A percentile compares a stretch with the other conserved stretches of the same genome.
phyloP scores from a whole-genome alignment of 1,284 basidiomycete species.

The Sanghuangporus baumii region DNA sequence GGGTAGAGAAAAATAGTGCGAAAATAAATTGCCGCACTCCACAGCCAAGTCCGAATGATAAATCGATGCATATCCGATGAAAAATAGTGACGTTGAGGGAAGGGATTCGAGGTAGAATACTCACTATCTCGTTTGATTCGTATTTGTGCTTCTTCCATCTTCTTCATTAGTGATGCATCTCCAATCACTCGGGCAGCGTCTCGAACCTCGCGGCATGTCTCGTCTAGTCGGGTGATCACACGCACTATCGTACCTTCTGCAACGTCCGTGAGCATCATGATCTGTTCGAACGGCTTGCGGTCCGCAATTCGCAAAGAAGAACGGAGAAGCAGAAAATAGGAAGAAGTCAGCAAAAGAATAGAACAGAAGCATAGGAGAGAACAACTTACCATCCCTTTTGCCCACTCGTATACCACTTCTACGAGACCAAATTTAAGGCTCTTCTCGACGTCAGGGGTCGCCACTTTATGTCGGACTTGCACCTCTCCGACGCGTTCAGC shows the following conservation, averaged over 20 bases:
- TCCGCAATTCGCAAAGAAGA: neutral
- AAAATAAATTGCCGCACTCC: neutral
- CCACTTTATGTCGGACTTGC: constrained; percentile 77
- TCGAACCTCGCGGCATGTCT: constrained; percentile 94
- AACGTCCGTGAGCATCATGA: constrained; percentile 90
- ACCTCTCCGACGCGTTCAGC: constrained; percentile 79
- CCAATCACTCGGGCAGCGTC: constrained; percentile 98
- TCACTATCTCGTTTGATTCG: constrained; percentile 93
- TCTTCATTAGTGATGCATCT: constrained; percentile 91
- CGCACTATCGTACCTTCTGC: constrained; percentile 97
- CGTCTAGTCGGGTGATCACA: constrained; percentile 92
- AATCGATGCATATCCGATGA: neutral
- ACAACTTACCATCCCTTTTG: constrained; percentile 83
- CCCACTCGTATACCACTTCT: constrained; percentile 98
- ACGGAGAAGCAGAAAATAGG: neutral
- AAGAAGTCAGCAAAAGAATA: neutral
- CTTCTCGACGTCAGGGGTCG: constrained; percentile 56
- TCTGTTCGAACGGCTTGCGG: constrained; percentile 86
- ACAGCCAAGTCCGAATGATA: neutral
- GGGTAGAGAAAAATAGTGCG: constrained; percentile 9
- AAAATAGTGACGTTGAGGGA: neutral
- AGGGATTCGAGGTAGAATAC: constrained; percentile 27
- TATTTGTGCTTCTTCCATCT: constrained; percentile 94
- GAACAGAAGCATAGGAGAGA: neutral
- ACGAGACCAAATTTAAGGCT: constrained; percentile 85